Conservation (phyloP, 73 alveolate species). For the Paraurostyla sp. region DNA sequence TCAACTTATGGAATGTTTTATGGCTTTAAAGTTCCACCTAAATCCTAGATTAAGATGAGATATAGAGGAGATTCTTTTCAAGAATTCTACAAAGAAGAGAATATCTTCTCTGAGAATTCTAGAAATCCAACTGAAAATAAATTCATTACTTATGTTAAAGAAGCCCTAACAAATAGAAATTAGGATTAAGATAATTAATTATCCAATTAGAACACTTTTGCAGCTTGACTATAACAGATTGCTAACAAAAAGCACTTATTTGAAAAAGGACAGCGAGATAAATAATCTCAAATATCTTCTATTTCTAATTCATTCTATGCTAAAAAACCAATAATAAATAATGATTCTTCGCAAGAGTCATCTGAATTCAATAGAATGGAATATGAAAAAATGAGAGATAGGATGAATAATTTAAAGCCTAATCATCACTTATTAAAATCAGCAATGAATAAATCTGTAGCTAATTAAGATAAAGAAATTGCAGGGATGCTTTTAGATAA, state of each 20-base stretch:
- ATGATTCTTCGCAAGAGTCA: too few relatives aligned
- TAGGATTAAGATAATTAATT: neutral
- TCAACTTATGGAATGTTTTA: too few relatives aligned
- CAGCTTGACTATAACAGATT: neutral
- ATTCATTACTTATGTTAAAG: neutral
- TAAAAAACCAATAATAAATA: too few relatives aligned
- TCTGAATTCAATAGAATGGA: neutral
- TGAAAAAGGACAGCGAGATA: too few relatives aligned
- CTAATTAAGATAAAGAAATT: neutral
- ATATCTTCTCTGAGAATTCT: neutral
- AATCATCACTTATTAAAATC: neutral
- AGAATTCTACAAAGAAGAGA: slow-evolving; percentile 9
- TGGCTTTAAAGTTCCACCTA: too few relatives aligned
- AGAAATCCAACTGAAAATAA: neutral
- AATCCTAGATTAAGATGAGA: too few relatives aligned
- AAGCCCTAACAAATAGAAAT: too few relatives aligned
- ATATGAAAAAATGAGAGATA: slow-evolving; percentile 20
- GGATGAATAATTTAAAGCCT: neutral
- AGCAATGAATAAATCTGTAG: slow-evolving; percentile 17
- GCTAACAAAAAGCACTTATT: too few relatives aligned
- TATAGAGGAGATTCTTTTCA: neutral
- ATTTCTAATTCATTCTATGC: too few relatives aligned
- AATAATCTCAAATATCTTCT: too few relatives aligned
- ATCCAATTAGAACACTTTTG: neutral
- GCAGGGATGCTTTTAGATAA: neutral